These are phyloP conservation scores for Xylariaceae sp. DNA, from an alignment of 2,329 filamentous ascomycete genomes.

Conservation along the genomic window DNA sequence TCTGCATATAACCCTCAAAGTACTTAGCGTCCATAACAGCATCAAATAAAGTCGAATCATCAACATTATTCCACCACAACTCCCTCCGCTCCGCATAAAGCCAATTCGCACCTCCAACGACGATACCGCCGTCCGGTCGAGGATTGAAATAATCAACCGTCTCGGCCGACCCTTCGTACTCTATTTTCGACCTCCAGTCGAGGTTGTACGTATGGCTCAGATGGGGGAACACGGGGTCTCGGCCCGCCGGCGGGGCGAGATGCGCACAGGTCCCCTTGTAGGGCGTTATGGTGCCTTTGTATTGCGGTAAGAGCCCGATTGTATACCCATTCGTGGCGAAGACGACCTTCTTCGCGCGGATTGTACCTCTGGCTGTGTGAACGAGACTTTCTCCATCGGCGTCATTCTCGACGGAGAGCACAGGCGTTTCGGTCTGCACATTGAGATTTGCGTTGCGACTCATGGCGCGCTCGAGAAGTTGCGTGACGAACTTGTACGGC, in stretches of 20 bases:
- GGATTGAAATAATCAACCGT: slow-evolving; percentile 27
- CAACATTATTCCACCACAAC: slow-evolving; percentile 37
- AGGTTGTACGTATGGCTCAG: slow-evolving; percentile 19
- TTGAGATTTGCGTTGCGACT: slow-evolving; percentile 14
- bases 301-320: slow-evolving; percentile 17
- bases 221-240: slow-evolving; percentile 13
- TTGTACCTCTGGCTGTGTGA: slow-evolving; percentile 11
- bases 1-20: slow-evolving; percentile 42
- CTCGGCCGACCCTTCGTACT: no score
- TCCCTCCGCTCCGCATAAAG: slow-evolving; percentile 25
- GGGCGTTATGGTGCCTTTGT: slow-evolving; percentile 14
- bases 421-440: slow-evolving; percentile 20
- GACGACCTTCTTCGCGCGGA: slow-evolving; percentile 18
- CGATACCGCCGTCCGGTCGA: slow-evolving; percentile 28
- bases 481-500: slow-evolving; percentile 22
- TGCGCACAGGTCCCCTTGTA: slow-evolving; percentile 15
- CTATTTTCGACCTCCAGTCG: slow-evolving; percentile 7
- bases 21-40: slow-evolving; percentile 29
- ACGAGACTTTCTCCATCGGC: slow-evolving; percentile 5
- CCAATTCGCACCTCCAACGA: slow-evolving; percentile 36
- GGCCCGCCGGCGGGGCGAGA: slow-evolving; percentile 9
- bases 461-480: slow-evolving; percentile 27
- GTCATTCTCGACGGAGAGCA: slow-evolving; percentile 4
- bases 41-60: slow-evolving; percentile 37
- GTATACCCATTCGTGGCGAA: slow-evolving; percentile 22